These are phyloP conservation scores for Pseudogymnoascus pannorum DNA, from an alignment of 2,329 filamentous ascomycete species.

Conservation along the genomic window DNA sequence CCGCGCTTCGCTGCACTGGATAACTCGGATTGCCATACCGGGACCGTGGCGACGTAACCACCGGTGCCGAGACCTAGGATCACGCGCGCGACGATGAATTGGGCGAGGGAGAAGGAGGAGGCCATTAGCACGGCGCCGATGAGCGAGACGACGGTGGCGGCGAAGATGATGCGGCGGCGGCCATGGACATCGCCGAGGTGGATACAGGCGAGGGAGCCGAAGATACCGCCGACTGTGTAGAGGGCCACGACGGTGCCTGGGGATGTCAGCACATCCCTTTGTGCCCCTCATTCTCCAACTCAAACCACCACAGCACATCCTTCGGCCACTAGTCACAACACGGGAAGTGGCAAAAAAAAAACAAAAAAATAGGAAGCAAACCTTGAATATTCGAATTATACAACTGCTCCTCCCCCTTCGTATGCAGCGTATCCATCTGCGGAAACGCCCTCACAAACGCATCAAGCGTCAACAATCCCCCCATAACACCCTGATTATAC, in stretches of 20 bases:
- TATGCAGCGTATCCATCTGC: constrained; percentile 40
- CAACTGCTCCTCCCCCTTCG: constrained; percentile 34
- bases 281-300: no score
- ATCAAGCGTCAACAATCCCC: constrained; percentile 33
- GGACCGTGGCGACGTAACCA: constrained; percentile 34
- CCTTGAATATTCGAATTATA: constrained; percentile 31
- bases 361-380: background rate
- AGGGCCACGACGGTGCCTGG: constrained; percentile 31
- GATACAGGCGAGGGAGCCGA: constrained; percentile 33
- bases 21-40: constrained; percentile 36
- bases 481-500: constrained; percentile 45
- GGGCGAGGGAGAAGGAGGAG: constrained; percentile 33
- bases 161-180: constrained; percentile 35
- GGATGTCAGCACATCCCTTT: constrained; percentile 12
- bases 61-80: constrained; percentile 35
- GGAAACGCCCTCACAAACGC: constrained; percentile 39
- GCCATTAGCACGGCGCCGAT: constrained; percentile 37
- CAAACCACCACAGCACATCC: no score
- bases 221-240: constrained; percentile 32
- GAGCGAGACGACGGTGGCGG: constrained; percentile 34
- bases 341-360: background rate
- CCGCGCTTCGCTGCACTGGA: constrained; percentile 37
- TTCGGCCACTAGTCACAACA: no score
- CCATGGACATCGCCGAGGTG: constrained; percentile 34
- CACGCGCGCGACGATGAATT: constrained; percentile 37